Base-by-base conservation (phyloP, 202 grass and related monocot genomes). In the Tripidium arundinaceum region DNA sequence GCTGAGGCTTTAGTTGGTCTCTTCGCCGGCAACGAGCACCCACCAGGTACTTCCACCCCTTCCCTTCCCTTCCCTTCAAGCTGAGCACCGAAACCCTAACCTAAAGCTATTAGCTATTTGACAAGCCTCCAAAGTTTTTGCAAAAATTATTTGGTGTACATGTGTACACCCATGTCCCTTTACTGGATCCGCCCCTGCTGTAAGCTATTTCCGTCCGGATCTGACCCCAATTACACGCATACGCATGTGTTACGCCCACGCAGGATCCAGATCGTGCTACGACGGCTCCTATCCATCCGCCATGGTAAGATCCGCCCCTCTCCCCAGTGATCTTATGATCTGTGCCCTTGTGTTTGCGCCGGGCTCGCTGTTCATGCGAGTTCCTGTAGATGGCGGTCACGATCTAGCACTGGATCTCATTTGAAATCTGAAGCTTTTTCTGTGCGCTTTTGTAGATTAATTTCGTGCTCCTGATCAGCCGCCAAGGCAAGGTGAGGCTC, bases 401-500 rank as follows among this genome's bases (percentile, higher is more conserved):
- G 45, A 54, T 24, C 31, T 70, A 37, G 26, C 26, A 9, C 21
- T 21, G 50, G 55, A 79, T 80, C 76, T 65, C 22, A 18, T 62
- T 61, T 79, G 15, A 74, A 69, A 7, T 64, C 68, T 69, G 0
- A 7, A 2, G 11, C 9, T 62, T 34, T 14, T 43, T 11, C 11
- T 83, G 2, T 28, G 37, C 7, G 5, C 45, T 55, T 65, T 25
- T 8, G 15, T 75, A 99, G 90, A 99, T 99, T 63, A 88, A 99
- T 83, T 99, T 99, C 76, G 92, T 99, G 75, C 87, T 99, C 70
- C 85, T 99, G 73, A 93, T 96, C 75, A 96, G 96, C 74, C 88
- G 96, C 36, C 96, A 96, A 78, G 92, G 96, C 45, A 99, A 96
- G 79, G 96, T 99, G 68, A 93, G 96, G 84, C 85, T 96, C 75